Evolutionary conservation across 352 stramenopile genomes (phyloP).

Genomic region (Peronospora destructor): DNA sequence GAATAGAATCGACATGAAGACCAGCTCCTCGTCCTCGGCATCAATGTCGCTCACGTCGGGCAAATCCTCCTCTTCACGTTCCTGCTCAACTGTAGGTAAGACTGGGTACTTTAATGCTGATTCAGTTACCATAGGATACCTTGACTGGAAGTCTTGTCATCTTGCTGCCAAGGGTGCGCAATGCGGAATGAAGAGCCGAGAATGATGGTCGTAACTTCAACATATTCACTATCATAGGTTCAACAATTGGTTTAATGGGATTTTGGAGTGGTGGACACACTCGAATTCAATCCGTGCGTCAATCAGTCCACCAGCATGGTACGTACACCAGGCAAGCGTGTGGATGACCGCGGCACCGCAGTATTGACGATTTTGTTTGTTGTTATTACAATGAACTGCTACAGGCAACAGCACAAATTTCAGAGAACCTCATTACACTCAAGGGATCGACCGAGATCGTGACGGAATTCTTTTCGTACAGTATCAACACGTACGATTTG

Average conservation of each 20-base stretch:
- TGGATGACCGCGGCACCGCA: background rate
- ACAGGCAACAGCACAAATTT: slow-evolving; percentile 61
- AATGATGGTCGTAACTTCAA: slow-evolving; percentile 24
- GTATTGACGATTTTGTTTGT: background rate
- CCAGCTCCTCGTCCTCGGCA: slow-evolving; percentile 38
- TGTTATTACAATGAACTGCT: background rate
- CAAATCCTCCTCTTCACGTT: slow-evolving; percentile 5
- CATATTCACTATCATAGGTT: slow-evolving; percentile 20
- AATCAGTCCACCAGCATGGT: too few species aligned
- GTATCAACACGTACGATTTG: slow-evolving; percentile 92
- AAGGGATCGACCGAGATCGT: slow-evolving; percentile 98
- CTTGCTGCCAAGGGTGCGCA: slow-evolving; percentile 3
- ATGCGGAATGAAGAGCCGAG: slow-evolving; percentile 10
- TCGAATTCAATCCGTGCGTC: slow-evolving; percentile 5
- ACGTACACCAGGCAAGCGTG: slow-evolving; percentile 6
- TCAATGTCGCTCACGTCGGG: slow-evolving; percentile 25
- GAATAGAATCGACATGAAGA: slow-evolving; percentile 68
- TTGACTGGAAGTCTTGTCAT: slow-evolving; percentile 12
- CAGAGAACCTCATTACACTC: slow-evolving; percentile 96
- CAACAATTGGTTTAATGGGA: slow-evolving; percentile 19
- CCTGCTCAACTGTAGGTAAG: slow-evolving; percentile 9
- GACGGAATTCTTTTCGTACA: slow-evolving; percentile 99
- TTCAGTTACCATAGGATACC: slow-evolving; percentile 7
- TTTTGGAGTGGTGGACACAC: slow-evolving; percentile 17
- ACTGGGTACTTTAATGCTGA: background rate